Base-by-base conservation (phyloP, 257 asterid genomes). In the Echium plantagineum region DNA sequence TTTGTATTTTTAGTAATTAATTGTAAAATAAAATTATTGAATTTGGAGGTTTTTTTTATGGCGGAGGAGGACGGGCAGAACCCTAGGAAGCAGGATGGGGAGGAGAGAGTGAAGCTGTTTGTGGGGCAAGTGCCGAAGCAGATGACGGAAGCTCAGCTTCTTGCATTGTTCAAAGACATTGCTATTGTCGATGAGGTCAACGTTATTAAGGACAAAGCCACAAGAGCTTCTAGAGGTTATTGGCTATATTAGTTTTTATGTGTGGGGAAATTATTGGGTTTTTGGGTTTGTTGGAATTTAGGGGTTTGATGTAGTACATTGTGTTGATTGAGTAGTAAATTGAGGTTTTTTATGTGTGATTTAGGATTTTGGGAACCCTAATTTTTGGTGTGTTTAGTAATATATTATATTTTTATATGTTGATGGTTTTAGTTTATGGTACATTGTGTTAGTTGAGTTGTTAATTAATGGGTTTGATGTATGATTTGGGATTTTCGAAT, bases 71-170 rank as follows among this genome's bases (percentile, higher is more conserved):
- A 57, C 31, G 26, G 26, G 26, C 26, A 24, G 26, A 24, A 24
- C 26, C 26, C 26, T 24, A 63, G 51, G 68, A 51, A 59, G 62
- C 57, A 70, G 68, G 75, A 73, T 62, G 82, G 82, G 58, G 83
- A 72, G 19, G 95, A 89, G 69, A 80, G 96, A 77, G 97, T 93
- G 71, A 93, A 93, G 94, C 80, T 93, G 70, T 93, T 93, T 70
- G 97, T 86, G 5, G 99, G 99, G 58, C 99, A 93, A 77, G 96
- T 89, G 74, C 97, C 98, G 55, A 93, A 86, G 81, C 74, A 81
- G 66, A 84, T 84, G 95, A 79, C 80, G 72, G 97, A 93, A 78
- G 74, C 78, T 62, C 82, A 93, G 82, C 84, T 93, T 19, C 78
- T 75, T 63, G 78, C 75, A 62, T 47, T 80, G 84, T 89, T 93